Evolutionary conservation across 2,329 filamentous ascomycete genomes (phyloP).

Genomic region (Penicillium rolfsii): DNA sequence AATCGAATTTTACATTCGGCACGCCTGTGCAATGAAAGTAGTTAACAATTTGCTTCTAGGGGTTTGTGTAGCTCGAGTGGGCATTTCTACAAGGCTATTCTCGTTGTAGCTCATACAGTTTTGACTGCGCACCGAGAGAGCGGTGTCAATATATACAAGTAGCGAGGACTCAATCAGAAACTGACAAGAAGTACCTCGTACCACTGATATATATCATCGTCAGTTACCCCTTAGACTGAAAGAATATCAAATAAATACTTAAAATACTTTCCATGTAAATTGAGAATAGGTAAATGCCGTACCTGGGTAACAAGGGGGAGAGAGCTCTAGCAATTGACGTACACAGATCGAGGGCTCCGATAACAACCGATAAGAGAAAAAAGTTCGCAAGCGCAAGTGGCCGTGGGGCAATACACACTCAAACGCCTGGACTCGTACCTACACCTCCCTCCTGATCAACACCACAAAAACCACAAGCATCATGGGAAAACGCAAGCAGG

Average conservation of each 20-base stretch:
- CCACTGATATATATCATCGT: not conserved
- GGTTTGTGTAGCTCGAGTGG: too few relatives aligned
- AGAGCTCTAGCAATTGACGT: constrained; percentile 3
- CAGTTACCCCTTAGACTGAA: not conserved
- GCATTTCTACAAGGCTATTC: too few relatives aligned
- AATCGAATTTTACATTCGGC: too few relatives aligned
- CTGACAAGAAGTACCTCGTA: not conserved
- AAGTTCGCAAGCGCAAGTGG: constrained; percentile 31
- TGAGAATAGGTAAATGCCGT: not conserved
- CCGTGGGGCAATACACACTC: constrained; percentile 21
- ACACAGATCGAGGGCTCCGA: constrained; percentile 14
- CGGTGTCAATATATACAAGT: not conserved
- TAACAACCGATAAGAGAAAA: constrained; percentile 31
- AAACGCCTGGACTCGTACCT: constrained; percentile 13
- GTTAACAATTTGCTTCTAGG: too few relatives aligned
- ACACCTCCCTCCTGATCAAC: constrained; percentile 4
- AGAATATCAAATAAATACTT: too few relatives aligned
- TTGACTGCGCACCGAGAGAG: too few relatives aligned
- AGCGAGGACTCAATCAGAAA: not conserved
- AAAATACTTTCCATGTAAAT: not conserved
- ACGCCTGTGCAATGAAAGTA: too few relatives aligned
- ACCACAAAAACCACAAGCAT: constrained; percentile 24
- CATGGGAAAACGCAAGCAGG: constrained; percentile 58
- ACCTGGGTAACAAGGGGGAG: not conserved
- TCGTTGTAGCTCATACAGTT: too few relatives aligned